phyloP scores from a whole-genome alignment of 495 filamentous ascomycete species.

The Aspergillus sparsus region DNA sequence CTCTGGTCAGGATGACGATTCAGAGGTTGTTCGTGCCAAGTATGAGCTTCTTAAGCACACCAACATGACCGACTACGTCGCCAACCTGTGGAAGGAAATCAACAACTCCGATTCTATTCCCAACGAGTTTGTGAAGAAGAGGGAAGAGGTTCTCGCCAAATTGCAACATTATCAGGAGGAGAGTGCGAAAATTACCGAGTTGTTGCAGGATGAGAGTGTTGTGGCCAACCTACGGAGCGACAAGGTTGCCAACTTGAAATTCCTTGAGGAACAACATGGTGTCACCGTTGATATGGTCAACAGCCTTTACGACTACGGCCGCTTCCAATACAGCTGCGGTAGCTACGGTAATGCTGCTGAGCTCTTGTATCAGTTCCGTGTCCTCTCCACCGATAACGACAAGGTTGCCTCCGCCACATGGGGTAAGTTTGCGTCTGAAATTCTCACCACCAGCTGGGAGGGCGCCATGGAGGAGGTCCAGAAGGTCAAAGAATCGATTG shows the following conservation, averaged over 20 bases:
- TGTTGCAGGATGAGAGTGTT: constrained; percentile 84
- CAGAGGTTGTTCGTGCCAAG: constrained; percentile 77
- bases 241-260: constrained; percentile 96
- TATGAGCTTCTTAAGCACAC: constrained; percentile 91
- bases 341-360: constrained; percentile 87
- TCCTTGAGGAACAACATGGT: constrained; percentile 88
- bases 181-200: constrained; percentile 78
- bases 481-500: constrained; percentile 91
- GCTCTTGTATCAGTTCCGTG: constrained; percentile 91
- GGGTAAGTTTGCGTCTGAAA: constrained; percentile 94
- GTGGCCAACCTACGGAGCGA: constrained; percentile 85
- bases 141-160: constrained; percentile 81
- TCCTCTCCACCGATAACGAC: constrained; percentile 96
- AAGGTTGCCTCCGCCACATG: constrained; percentile 92
- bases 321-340: constrained; percentile 95
- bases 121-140: constrained; percentile 80
- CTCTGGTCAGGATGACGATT: constrained; percentile 57
- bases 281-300: constrained; percentile 95
- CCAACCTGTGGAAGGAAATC: constrained; percentile 82
- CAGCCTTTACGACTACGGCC: constrained; percentile 88
- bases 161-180: constrained; percentile 79
- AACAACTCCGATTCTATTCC: constrained; percentile 76
- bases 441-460: constrained; percentile 91
- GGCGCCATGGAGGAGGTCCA: constrained; percentile 91
- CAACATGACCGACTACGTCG: constrained; percentile 98